A percentile compares a stretch with the other conserved stretches of the same genome.
These are phyloP conservation scores for Hansenula sp. DNA, from an alignment of 1,139 yeast genomes.

Conservation along the genomic window DNA sequence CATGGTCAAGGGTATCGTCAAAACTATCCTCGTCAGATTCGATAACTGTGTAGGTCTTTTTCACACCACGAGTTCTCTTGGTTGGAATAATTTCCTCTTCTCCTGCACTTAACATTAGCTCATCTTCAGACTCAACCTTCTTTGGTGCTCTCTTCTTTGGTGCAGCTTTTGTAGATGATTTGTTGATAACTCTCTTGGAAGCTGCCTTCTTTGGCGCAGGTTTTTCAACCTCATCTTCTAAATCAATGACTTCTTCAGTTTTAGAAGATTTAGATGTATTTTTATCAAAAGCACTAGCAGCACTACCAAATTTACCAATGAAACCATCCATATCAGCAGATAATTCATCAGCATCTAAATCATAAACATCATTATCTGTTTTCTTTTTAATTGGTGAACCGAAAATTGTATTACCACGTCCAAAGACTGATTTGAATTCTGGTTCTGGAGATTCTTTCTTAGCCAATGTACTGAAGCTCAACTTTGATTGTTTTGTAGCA, in stretches of 20 bases:
- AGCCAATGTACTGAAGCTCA: neutral
- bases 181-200: conserved; percentile 1
- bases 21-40: conserved; percentile 4
- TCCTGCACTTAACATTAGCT: no score
- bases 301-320: conserved; percentile 20
- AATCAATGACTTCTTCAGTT: conserved; percentile 5
- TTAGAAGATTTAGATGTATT: conserved; percentile 2
- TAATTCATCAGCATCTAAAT: conserved; percentile 25
- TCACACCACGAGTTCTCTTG: conserved; percentile 1
- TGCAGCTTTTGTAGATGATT: neutral
- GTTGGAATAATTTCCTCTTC: neutral
- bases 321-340: conserved; percentile 18
- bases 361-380: conserved; percentile 18
- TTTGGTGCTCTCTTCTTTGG: conserved; percentile 1
- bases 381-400: conserved; percentile 23
- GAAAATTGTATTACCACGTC: conserved; percentile 20
- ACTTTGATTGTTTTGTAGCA: neutral
- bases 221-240: conserved; percentile 6
- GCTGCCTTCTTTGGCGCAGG: neutral
- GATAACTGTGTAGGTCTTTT: conserved; percentile 5
- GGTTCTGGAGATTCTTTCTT: conserved; percentile 12
- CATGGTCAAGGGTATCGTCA: neutral
- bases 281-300: conserved; percentile 7
- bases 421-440: conserved; percentile 20
- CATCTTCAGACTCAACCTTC: conserved; percentile 1